Conservation (phyloP, 805 yeast genomes). For the Starmerella apis region DNA sequence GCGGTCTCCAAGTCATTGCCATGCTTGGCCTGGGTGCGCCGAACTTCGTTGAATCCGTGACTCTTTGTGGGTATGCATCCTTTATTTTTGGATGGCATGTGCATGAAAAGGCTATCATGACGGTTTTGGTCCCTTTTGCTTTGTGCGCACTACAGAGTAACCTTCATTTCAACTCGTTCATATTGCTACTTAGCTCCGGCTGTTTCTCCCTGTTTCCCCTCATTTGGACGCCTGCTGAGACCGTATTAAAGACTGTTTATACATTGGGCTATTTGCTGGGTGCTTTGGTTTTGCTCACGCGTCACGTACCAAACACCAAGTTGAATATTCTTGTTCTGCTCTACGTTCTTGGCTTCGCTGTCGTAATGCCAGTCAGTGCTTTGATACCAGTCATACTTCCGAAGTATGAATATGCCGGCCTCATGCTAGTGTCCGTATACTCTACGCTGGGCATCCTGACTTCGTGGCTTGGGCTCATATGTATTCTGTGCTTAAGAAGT, state of each 20-base stretch:
- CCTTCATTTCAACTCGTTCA: slow-evolving; percentile 65
- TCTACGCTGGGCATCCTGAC: slow-evolving; percentile 76
- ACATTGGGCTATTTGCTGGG: slow-evolving; percentile 80
- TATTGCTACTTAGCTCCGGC: slow-evolving; percentile 65
- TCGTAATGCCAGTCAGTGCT: slow-evolving; percentile 50
- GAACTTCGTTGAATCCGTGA: slow-evolving; percentile 71
- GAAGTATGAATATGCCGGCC: slow-evolving; percentile 58
- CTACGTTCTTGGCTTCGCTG: slow-evolving; percentile 57
- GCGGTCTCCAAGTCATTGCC: slow-evolving; percentile 75
- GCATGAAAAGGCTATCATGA: slow-evolving; percentile 91
- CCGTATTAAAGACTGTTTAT: slow-evolving; percentile 62
- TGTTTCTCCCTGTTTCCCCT: slow-evolving; percentile 83
- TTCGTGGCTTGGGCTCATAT: slow-evolving; percentile 55
- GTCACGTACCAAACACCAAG: slow-evolving; percentile 38
- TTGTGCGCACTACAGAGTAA: slow-evolving; percentile 47
- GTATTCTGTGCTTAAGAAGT: slow-evolving; percentile 1
- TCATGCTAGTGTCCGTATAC: slow-evolving; percentile 77
- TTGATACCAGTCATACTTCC: slow-evolving; percentile 44
- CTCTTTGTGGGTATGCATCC: slow-evolving; percentile 83
- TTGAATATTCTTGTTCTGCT: slow-evolving; percentile 60
- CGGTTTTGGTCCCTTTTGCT: slow-evolving; percentile 78
- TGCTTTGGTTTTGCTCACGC: slow-evolving; percentile 54
- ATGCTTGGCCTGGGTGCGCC: slow-evolving; percentile 32
- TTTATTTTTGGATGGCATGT: slow-evolving; percentile 98
- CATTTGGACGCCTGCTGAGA: slow-evolving; percentile 67